Base-by-base conservation (phyloP, 768 basidiomycete species). In the Russula olivacea region DNA sequence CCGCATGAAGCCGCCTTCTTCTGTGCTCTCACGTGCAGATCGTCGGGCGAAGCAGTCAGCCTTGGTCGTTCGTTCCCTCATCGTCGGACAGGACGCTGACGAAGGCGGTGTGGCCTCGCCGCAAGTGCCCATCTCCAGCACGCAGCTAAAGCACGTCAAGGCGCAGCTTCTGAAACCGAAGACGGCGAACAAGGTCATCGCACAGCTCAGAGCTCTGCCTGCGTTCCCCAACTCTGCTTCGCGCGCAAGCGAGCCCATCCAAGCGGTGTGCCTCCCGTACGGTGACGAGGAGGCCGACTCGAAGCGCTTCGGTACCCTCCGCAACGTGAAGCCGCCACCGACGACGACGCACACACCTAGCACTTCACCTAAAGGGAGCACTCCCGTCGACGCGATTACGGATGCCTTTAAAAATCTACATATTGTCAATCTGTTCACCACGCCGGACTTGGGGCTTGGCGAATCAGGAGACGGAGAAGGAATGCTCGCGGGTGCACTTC, bases 401-500 rank as follows among this genome's bases (percentile, higher is more conserved):
- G 70, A 74, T 1, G 72, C 82, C 45, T 77, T 93, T 61, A 76
- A 76, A n/a, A 81, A 85, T 41, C 76, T 91, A 71, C 81, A 81
- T 56, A 63, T 90, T 51, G 72, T 93, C 41, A 79, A 82, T 70
- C 75, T 93, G 28, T 64, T 93, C 38, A 74, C 72, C 0, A 73
- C 82, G 1, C 83, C 88, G 1, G 82, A 87, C 68, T 73, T 89
- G 63, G 91, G 91, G 15, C 73, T 91, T 2, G 90, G 89, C 19
- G 82, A 87, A 68, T 83, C 88, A n/a, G 87, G 79, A n/a, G 78
- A 83, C 66, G 84, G 81, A 2, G 71, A 77, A 10, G 90, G 90
- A 2, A 70, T 91, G 17, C 76, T 93, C 32, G 82, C 87, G 15
- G 91, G 91, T 6, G 82, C 89, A 3, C 72, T 93, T 14, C 91